Base-by-base conservation (phyloP, 805 yeast genomes). In the Zygosaccharomyces bailii region DNA sequence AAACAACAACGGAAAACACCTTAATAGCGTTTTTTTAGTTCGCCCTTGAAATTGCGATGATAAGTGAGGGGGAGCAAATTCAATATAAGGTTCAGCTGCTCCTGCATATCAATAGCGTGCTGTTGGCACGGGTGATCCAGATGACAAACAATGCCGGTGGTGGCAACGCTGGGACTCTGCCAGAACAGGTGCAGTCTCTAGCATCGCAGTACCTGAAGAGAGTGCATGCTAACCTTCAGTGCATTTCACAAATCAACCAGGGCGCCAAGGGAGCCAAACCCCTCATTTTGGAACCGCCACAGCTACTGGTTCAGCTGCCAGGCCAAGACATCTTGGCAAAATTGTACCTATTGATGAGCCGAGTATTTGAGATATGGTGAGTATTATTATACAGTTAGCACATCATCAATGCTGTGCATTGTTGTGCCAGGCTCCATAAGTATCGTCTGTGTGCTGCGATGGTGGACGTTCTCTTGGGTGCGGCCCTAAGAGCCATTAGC, bases 341-440 rank as follows among this genome's bases (percentile, higher is more conserved):
- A 42, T 48, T 64, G 41, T 64, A 64, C 42, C 34, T 60, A 23
- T 48, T 64, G 34, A 53, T 63, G 56, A 53, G 56, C 23, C 52
- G 68, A 25, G 61, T 63, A 30, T 64, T 64, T 42, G 66, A 64
- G 40, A 57, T 62, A 14, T 64, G 66, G 66, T 60, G 45, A 45
- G 16, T 9, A 5, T 17, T n/a, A 19, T 23, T 27, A 27, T 10
- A 4, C n/a, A 16, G 13, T n/a, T 33, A 33, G 21, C 18, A 21
- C 36, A 33, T 17, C 18, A 10, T 21, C 2, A 33, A n/a, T 2
- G 19, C 23, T 13, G 23, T 33, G n/a, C 23, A 10, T 13, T 17
- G n/a, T 18, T 33, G 14, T 9, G 18, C 36, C 1, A 33, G 6
- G n/a, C n/a, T 14, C 36, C 23, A 33, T 11, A 7, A 33, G 23